Base-by-base conservation (phyloP, 495 filamentous ascomycete genomes). In the Chaetomium tenue region DNA sequence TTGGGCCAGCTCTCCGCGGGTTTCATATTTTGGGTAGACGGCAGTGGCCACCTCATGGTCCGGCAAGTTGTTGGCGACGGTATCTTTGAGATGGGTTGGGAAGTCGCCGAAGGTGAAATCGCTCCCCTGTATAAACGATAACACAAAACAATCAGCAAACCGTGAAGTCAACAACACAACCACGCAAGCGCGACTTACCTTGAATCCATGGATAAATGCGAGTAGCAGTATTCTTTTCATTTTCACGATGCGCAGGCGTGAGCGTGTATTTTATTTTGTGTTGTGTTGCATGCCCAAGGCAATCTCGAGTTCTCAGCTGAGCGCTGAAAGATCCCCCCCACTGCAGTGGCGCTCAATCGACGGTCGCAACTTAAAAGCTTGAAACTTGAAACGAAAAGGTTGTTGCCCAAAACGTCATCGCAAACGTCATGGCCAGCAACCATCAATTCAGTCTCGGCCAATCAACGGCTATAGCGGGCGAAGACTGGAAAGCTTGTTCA, bases 201-300 rank as follows among this genome's bases (percentile, higher is more conserved):
- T 96, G 81, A 97, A 98, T 15, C 93, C 93, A 70, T 98, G 93
- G 50, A 97, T 88, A 77, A 96, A 97, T 72, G 90, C 91, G 15
- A 97, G 81, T 0, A 97, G 77, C 11, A 97, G 76, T 16, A 91
- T 95, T 67, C 89, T 93, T 74, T 87, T 86, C 88, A 68, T 72
- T 8, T 6, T 20, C 0, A 20, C 5, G n/a, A 50, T 20, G 0
- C 20, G 46, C 46, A 37, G 8, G 5, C 33, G 33, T 8, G 33
- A 37, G 6, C 5, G 9, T 37, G 9, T 37, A 37, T 11, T 37
- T 37, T 37, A 37, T 37, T 37, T 6, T 37, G 9, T 11, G 5
- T 37, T 37, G 33, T 11, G 33, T 37, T 37, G 33, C 33, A 8
- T 37, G 3, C 33, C 33, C 1, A 11, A 9, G 33, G 44, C 44